Conservation (phyloP, 1,284 basidiomycete species). For the Sanguinoderma infundibulare region DNA sequence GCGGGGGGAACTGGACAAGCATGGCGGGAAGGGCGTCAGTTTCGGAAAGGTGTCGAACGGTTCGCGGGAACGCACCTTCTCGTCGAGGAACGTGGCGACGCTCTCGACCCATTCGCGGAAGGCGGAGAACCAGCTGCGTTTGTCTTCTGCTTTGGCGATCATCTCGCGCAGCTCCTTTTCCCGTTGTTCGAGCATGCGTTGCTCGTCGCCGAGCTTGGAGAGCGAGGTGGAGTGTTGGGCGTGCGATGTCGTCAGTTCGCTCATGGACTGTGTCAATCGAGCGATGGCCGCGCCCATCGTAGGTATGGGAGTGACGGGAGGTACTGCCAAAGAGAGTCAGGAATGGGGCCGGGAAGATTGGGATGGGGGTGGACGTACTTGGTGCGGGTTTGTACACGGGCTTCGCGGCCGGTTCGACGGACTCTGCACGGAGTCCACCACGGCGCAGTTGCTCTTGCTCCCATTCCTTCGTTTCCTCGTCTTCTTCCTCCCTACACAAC, state of each 20-base stretch:
- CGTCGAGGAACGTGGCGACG: conserved; percentile 88
- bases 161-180: conserved; percentile 83
- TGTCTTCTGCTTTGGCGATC: conserved; percentile 80
- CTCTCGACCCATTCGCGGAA: conserved; percentile 90
- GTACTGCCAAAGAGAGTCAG: conserved; percentile 51
- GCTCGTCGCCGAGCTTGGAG: conserved; percentile 67
- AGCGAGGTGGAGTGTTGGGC: conserved; percentile 66
- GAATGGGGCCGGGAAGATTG: background rate
- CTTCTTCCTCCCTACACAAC: conserved; percentile 70
- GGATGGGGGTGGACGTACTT: conserved; percentile 54
- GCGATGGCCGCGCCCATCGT: conserved; percentile 58
- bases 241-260: conserved; percentile 74
- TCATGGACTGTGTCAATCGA: conserved; percentile 66
- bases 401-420: conserved; percentile 43
- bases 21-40: background rate
- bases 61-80: conserved; percentile 66
- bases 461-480: conserved; percentile 92
- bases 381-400: conserved; percentile 74
- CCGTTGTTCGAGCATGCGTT: conserved; percentile 71
- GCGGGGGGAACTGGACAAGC: conserved; percentile 68
- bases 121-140: conserved; percentile 85
- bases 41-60: background rate
- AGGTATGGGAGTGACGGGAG: conserved; percentile 60
- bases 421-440: conserved; percentile 57
- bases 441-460: conserved; percentile 86